Base-by-base conservation (phyloP, 306 rosid species). In the Quercus cerris region DNA sequence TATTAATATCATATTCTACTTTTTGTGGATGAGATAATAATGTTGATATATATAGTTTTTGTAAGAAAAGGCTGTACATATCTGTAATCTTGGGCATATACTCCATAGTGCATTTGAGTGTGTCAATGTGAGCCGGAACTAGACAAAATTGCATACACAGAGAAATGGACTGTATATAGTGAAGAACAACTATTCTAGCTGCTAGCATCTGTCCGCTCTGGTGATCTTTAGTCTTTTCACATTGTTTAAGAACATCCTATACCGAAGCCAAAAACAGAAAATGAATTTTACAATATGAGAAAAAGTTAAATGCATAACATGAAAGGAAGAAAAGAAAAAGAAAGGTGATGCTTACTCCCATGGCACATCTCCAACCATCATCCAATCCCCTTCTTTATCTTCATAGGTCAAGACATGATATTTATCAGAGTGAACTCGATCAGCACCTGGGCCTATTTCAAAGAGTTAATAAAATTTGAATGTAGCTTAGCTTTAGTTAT, bases 311-410 rank as follows among this genome's bases (percentile, higher is more conserved):
- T 35, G 55, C 20, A 22, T 44, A 15, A 66, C 14, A 63, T 9
- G 1, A 81, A 78, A 75, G 55, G 9, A 62, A 77, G 25, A 9
- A 2, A 59, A 41, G 33, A 74, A 20, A 13, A 41, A 18, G 33
- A 41, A 13, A 30, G n/a, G 20, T 57, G 5, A 61, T 28, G 77
- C 90, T 87, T 87, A 87, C 91, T 82, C 91, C 87, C 91, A 87
- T 5, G 91, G 91, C 13, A 87, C 91, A 80, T 87, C 91, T 78
- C 91, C 91, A 78, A 87, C 91, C 91, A 87, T 82, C 87, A 85
- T 85, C 91, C 88, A 87, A 14, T 87, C 91, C 3, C 91, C 91
- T 83, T 87, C 91, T 80, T 80, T 73, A 78, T 87, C 88, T 70
- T 87, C 88, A 22, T 85, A 87, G 72, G 91, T 87, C 33, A 87